Percentiles rank a stretch among this genome's conserved stretches.
These are phyloP conservation scores for Graphilbum fragrans DNA, from an alignment of 2,329 filamentous ascomycete species.

Conservation along the genomic window DNA sequence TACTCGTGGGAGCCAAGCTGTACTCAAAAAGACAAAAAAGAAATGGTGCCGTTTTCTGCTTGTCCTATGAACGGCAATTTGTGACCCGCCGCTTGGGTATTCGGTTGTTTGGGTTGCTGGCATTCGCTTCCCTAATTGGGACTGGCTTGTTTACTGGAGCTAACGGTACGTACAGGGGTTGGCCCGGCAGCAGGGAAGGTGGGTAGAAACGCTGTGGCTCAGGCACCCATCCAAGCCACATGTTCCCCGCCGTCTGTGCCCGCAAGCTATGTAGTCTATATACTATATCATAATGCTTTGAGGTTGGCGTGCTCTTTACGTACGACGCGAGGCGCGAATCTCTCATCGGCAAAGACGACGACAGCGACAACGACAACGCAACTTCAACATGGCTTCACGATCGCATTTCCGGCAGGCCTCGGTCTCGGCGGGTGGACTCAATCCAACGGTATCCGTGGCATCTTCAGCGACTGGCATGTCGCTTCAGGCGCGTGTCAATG, in stretches of 20 bases:
- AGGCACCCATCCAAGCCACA: conserved; percentile 5
- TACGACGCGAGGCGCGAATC: too few species aligned
- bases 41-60: too few species aligned
- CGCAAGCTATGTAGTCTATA: neutral
- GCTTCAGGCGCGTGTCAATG: conserved; percentile 66
- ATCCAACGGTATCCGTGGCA: conserved; percentile 16
- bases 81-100: neutral
- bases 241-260: neutral
- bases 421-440: conserved; percentile 27
- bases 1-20: too few species aligned
- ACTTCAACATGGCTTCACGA: conserved; percentile 1
- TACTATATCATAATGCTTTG: too few species aligned
- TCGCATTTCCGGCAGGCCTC: conserved; percentile 57
- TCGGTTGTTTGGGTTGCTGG: conserved; percentile 3
- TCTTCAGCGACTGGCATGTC: conserved; percentile 43
- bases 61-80: neutral
- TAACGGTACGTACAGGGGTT: conserved; percentile 6
- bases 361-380: neutral
- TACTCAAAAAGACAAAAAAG: too few species aligned
- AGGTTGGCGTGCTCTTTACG: too few species aligned
- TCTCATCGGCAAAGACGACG: neutral
- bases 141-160: conserved; percentile 8
- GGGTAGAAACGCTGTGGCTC: conserved; percentile 5
- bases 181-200: conserved; percentile 10
- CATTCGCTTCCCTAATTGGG: conserved; percentile 4